Evolutionary conservation across 768 basidiomycete species (phyloP).

Genomic region (Mycena crocata): DNA sequence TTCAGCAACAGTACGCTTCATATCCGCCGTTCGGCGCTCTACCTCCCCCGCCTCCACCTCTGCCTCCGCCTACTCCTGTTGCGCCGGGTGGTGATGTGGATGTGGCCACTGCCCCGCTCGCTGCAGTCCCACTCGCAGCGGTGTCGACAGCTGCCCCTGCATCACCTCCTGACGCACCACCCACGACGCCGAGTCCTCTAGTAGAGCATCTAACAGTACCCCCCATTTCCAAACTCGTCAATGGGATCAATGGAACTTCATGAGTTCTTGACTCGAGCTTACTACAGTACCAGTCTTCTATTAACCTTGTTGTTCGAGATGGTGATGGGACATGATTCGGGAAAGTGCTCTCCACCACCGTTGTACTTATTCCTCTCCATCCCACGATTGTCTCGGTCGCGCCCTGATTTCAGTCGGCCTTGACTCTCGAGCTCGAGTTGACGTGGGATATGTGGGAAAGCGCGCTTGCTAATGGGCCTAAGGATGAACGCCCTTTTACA

Average conservation of each 20-base stretch:
- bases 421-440: not conserved
- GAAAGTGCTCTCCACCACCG: not conserved
- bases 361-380: too few relatives aligned
- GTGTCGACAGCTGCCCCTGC: conserved; percentile 15
- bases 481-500: not conserved
- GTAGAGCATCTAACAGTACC: not conserved
- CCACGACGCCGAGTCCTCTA: not conserved
- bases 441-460: not conserved
- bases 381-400: conserved; percentile 13
- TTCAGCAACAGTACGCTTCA: conserved; percentile 18
- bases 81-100: conserved; percentile 8
- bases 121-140: conserved; percentile 2
- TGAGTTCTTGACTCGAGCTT: conserved; percentile 9
- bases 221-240: conserved; percentile 7
- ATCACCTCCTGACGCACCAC: conserved; percentile 11
- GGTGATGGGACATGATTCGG: not conserved
- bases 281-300: not conserved
- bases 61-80: not conserved
- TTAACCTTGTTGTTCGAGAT: not conserved
- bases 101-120: conserved; percentile 17
- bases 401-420: not conserved
- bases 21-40: conserved; percentile 9
- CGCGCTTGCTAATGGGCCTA: not conserved
- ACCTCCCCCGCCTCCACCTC: not conserved
- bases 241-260: conserved; percentile 19